Evolutionary conservation across 306 rosid species (phyloP), one percentile per base, ranked within the genome.

Genomic region (Vicia sativa): DNA sequence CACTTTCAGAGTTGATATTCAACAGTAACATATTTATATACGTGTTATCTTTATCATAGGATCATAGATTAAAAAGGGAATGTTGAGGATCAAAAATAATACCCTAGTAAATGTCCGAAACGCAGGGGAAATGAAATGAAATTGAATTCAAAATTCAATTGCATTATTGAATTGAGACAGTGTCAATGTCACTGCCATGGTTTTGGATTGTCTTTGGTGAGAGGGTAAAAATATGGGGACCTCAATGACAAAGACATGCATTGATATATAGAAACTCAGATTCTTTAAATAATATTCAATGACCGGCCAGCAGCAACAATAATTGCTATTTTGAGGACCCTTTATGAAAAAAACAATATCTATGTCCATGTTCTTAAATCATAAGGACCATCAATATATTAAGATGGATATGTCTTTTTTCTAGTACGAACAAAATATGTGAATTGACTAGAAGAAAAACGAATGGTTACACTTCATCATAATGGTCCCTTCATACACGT

Each of bases 161-260:
- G 77, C 79, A 86, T 84, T 82, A 89, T 86, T 89, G 83, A 72
- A 52, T 6, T 86, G 79, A 74, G 64, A 57, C 58, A 10, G 86
- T 62, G 86, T 45, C 79, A 5, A 11, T 55, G 82, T 72, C 58
- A 54, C 29, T 70, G 73, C 70, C 65, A 53, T 5, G 78, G 74
- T 34, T 83, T 83, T 85, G 92, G 86, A 81, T 77, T 79, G 61
- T 75, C 73, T 73, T 1, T 58, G 11, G 28, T 38, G 72, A 7
- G 67, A 31, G 57, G 11, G 59, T 41, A 67, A 70, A 62, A 70
- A 23, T 14, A 0, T 34, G 78, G 69, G 91, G 91, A 77, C 82
- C 82, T 31, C 75, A 28, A 12, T 52, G 44, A 75, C 68, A 72
- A 73, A 1, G 81, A 71, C 85, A 65, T 74, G 42, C 25, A 34